Evolutionary conservation across 352 stramenopile species (phyloP).

Genomic region (Globisporangium sylvaticum): DNA sequence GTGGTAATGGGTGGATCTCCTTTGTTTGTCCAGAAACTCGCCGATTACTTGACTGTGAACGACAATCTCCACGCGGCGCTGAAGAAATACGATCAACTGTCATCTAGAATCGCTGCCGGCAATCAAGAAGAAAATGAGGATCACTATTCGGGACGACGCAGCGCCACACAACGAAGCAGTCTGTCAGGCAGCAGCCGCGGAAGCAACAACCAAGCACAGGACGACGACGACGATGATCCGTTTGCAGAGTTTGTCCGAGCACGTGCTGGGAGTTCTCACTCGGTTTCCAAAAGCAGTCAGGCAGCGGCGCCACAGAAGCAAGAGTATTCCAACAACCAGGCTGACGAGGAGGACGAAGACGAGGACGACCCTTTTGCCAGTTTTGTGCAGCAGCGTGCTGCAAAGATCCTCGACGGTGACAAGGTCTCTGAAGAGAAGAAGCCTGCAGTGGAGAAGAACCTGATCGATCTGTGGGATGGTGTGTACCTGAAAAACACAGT

Average conservation of each 20-base stretch:
- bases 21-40: conserved; percentile 32
- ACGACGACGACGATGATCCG: conserved; percentile 40
- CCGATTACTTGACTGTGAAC: conserved; percentile 67
- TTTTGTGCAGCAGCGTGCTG: conserved; percentile 52
- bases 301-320: background rate
- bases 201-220: conserved; percentile 25
- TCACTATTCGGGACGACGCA: background rate
- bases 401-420: conserved; percentile 30
- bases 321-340: conserved; percentile 10
- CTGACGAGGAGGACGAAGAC: conserved; percentile 29
- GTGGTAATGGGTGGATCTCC: background rate
- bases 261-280: conserved; percentile 24
- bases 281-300: conserved; percentile 13
- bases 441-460: conserved; percentile 26
- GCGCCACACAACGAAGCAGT: conserved; percentile 1
- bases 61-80: conserved; percentile 57
- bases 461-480: conserved; percentile 73
- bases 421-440: conserved; percentile 22
- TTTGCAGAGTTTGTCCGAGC: conserved; percentile 62
- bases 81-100: conserved; percentile 51
- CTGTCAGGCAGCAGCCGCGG: conserved; percentile 16
- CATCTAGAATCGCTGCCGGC: conserved; percentile 16
- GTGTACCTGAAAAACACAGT: conserved; percentile 1
- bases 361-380: conserved; percentile 67
- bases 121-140: conserved; percentile 19